Percentiles rank a stretch among this genome's conserved stretches.
Conservation (phyloP, 2,329 filamentous ascomycete genomes). For the Bipolaris victoriae region DNA sequence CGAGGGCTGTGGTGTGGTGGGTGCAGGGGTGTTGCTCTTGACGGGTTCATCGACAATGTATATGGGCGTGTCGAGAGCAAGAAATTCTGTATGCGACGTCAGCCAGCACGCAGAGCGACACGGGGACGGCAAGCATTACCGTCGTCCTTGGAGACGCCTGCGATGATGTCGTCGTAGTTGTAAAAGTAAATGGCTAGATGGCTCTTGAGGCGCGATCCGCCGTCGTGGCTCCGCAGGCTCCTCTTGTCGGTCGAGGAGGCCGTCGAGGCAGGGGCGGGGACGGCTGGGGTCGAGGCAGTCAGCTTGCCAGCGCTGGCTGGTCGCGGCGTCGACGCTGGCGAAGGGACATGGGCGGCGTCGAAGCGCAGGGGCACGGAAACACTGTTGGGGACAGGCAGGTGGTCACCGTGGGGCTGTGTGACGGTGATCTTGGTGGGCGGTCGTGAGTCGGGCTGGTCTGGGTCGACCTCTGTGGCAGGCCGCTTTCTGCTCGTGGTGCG, state of each 20-base stretch:
- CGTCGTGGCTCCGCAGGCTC: conserved; percentile 84
- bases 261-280: conserved; percentile 28
- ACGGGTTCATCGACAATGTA: conserved; percentile 67
- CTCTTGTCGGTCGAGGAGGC: conserved; percentile 63
- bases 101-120: conserved; percentile 15
- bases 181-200: conserved; percentile 90
- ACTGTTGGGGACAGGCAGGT: conserved; percentile 53
- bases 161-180: conserved; percentile 93
- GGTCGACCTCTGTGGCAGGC: conserved; percentile 30
- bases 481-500: conserved; percentile 41
- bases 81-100: conserved; percentile 63
- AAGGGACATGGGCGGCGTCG: conserved; percentile 41
- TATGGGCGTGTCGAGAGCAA: conserved; percentile 75
- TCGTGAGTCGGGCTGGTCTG: conserved; percentile 38
- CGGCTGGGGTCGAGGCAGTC: conserved; percentile 19
- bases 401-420: conserved; percentile 51
- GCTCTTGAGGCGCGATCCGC: conserved; percentile 83
- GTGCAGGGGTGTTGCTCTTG: conserved; percentile 33
- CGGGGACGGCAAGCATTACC: conserved; percentile 58
- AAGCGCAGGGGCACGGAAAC: conserved; percentile 45
- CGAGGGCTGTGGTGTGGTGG: conserved; percentile 24
- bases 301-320: conserved; percentile 35
- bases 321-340: conserved; percentile 41
- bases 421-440: conserved; percentile 53
- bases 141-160: conserved; percentile 77